Percentiles rank a stretch among this genome's conserved stretches.
Evolutionary conservation across 2,329 filamentous ascomycete genomes (phyloP).

Genomic region (Nothopassalora personata): DNA sequence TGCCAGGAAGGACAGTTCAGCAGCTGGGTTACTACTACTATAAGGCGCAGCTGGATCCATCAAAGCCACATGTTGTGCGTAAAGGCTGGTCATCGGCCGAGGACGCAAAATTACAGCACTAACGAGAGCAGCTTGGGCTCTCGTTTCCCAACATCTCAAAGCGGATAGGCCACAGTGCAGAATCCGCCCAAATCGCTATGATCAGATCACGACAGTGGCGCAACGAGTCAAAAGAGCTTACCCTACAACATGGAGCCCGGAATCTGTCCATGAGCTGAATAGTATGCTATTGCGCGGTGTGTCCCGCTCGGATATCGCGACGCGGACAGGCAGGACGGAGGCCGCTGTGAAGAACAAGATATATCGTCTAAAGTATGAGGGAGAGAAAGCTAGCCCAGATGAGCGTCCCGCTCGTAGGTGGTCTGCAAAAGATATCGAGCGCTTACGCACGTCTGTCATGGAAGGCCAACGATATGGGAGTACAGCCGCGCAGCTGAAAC

Average conservation of each 20-base stretch:
- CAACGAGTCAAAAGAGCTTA: not conserved
- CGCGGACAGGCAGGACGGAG: not conserved
- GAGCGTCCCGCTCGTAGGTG: not conserved
- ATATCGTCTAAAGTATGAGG: not conserved
- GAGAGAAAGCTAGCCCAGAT: not conserved
- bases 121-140: not conserved
- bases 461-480: not conserved
- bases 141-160: not conserved
- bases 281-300: not conserved
- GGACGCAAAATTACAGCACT: not conserved
- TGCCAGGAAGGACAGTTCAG: too few relatives aligned
- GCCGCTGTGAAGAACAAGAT: not conserved
- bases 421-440: not conserved
- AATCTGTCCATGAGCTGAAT: not conserved
- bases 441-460: not conserved
- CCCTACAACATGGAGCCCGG: not conserved
- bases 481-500: not conserved
- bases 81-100: not conserved
- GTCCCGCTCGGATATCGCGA: not conserved
- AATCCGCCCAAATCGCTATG: not conserved
- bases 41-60: too few relatives aligned
- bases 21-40: too few relatives aligned
- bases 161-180: not conserved
- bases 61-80: not conserved
- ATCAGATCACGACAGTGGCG: not conserved